Conservation (phyloP, 352 stramenopile species). For the Sclerospora graminicola region DNA sequence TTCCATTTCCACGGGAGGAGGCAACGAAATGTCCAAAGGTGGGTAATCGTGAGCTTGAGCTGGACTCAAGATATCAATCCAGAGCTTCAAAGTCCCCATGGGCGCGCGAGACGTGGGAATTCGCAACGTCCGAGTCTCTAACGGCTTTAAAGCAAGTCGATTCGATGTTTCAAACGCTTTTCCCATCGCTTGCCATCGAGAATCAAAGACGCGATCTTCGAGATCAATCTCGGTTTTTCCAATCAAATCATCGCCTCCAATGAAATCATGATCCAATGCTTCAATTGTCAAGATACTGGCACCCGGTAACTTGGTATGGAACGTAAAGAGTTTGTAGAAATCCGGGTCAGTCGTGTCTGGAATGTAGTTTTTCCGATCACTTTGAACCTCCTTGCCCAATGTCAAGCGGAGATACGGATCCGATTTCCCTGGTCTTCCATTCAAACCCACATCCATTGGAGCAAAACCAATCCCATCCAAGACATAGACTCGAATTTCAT, state of each 20-base stretch:
- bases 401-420: constrained; percentile 83
- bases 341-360: constrained; percentile 79
- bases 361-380: constrained; percentile 87
- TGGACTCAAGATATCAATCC: constrained; percentile 86
- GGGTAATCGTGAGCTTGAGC: constrained; percentile 70
- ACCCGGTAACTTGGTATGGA: constrained; percentile 81
- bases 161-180: constrained; percentile 75
- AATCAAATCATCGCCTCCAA: constrained; percentile 88
- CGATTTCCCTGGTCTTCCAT: constrained; percentile 72
- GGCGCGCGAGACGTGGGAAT: constrained; percentile 76
- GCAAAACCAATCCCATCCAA: constrained; percentile 79
- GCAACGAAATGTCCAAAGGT: constrained; percentile 76
- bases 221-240: constrained; percentile 89
- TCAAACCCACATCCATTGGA: constrained; percentile 81
- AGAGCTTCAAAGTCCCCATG: constrained; percentile 81
- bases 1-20: constrained; percentile 80
- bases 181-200: constrained; percentile 79
- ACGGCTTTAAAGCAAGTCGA: constrained; percentile 54
- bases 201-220: constrained; percentile 89
- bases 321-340: constrained; percentile 88
- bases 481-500: constrained; percentile 84
- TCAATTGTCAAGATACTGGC: constrained; percentile 82
- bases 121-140: constrained; percentile 77
- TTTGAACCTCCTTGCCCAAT: constrained; percentile 79
- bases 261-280: constrained; percentile 85